Evolutionary conservation across 495 filamentous ascomycete genomes (phyloP).

Genomic region (Neohortaea acidophila): DNA sequence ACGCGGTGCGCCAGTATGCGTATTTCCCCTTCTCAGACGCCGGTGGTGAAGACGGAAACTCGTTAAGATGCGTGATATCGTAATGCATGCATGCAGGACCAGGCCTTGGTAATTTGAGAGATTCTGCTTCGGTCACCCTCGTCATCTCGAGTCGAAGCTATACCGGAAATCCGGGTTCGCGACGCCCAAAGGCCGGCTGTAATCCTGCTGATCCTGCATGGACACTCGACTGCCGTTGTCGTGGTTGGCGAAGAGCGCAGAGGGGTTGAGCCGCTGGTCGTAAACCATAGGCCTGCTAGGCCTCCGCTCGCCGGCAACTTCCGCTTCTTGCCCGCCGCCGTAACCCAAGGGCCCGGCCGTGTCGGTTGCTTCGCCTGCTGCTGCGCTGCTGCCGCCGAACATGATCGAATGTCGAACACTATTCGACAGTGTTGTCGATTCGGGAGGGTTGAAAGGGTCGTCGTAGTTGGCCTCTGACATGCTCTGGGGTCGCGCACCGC

Average conservation of each 20-base stretch:
- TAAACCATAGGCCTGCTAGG: constrained; percentile 16
- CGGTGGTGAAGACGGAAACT: no score
- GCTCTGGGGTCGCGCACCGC: constrained; percentile 6
- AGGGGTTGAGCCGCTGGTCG: constrained; percentile 19
- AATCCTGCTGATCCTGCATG: constrained; percentile 18
- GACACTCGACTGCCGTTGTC: constrained; percentile 18
- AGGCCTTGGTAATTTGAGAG: no score
- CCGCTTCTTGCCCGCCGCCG: background rate
- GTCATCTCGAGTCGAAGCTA: constrained; percentile 8
- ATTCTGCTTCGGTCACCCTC: no score
- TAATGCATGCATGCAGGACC: no score
- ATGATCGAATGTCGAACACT: constrained; percentile 15
- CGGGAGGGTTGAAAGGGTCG: background rate
- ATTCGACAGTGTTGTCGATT: no score
- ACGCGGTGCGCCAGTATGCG: no score
- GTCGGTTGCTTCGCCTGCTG: constrained; percentile 2
- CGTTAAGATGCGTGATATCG: no score
- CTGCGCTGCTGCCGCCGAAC: constrained; percentile 7
- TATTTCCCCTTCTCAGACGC: no score
- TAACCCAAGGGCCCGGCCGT: constrained; percentile 14
- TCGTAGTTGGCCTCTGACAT: constrained; percentile 1
- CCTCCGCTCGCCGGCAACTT: background rate
- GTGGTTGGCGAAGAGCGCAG: constrained; percentile 11
- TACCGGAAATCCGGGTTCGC: constrained; percentile 5
- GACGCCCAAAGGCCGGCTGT: constrained; percentile 12